Evolutionary conservation across 148 eudicot genomes (phyloP).

Genomic region (Arbutus unedo): DNA sequence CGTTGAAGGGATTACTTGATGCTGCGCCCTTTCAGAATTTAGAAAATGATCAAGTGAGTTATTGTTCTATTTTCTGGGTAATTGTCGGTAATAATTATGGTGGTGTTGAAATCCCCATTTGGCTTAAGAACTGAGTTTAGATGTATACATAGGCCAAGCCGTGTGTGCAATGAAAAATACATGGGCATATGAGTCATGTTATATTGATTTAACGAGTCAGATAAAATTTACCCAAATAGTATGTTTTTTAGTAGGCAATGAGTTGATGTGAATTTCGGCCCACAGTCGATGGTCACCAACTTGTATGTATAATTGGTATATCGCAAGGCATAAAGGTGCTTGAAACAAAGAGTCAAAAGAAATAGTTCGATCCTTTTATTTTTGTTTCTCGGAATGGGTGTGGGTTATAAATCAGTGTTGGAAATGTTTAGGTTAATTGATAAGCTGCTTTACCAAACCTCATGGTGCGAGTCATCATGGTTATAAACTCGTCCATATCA

Average conservation of each 20-base stretch:
- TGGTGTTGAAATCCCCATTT: not conserved
- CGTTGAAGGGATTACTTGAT: not conserved
- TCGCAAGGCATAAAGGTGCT: not conserved
- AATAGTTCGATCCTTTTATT: not conserved
- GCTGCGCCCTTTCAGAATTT: not conserved
- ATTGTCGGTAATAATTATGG: not conserved
- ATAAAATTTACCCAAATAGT: too few species aligned
- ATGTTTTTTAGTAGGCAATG: too few species aligned
- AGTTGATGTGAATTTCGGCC: too few species aligned
- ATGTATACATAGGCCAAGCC: too few species aligned
- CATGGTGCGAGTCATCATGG: slow-evolving; percentile 72
- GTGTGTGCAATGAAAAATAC: too few species aligned
- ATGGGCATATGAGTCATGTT: too few species aligned
- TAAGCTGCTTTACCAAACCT: slow-evolving; percentile 24
- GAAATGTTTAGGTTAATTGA: not conserved
- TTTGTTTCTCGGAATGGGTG: not conserved
- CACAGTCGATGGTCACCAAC: too few species aligned
- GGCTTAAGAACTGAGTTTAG: too few species aligned
- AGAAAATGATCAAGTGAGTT: not conserved
- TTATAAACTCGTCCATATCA: slow-evolving; percentile 58
- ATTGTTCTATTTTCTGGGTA: not conserved
- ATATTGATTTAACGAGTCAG: too few species aligned
- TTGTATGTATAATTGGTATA: not conserved
- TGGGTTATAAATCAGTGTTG: not conserved
- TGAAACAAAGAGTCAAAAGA: not conserved